These are phyloP conservation scores for Cytospora piceicola DNA, from an alignment of 2,329 filamentous ascomycete species.

Conservation along the genomic window DNA sequence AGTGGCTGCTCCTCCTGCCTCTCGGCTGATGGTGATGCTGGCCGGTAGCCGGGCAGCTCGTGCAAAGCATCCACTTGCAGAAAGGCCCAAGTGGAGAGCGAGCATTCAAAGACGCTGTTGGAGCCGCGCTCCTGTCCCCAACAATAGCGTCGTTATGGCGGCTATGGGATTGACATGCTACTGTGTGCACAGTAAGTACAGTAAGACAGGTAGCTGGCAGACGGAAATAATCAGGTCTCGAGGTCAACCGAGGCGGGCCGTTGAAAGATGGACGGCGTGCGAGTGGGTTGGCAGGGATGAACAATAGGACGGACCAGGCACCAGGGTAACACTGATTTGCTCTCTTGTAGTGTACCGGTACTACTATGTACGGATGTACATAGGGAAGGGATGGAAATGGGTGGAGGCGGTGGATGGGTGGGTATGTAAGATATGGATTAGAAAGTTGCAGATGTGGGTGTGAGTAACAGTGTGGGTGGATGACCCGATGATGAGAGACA, in stretches of 20 bases:
- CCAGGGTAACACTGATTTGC: slow-evolving; percentile 21
- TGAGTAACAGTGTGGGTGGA: slow-evolving; percentile 1
- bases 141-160: slow-evolving; percentile 24
- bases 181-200: neutral
- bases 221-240: slow-evolving; percentile 1
- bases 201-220: slow-evolving; percentile 1
- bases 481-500: neutral
- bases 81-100: slow-evolving; percentile 8
- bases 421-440: neutral
- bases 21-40: slow-evolving; percentile 3
- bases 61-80: slow-evolving; percentile 1
- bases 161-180: slow-evolving; percentile 11
- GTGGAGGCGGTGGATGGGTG: neutral
- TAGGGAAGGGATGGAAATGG: neutral
- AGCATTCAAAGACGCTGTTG: slow-evolving; percentile 9
- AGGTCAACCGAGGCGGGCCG: slow-evolving; percentile 27
- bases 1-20: slow-evolving; percentile 7
- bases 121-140: slow-evolving; percentile 16
- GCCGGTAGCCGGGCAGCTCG: neutral
- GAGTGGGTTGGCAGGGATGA: slow-evolving; percentile 15
- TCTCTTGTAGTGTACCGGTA: no score
- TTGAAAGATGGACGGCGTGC: slow-evolving; percentile 14
- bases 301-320: slow-evolving; percentile 15
- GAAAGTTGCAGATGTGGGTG: slow-evolving; percentile 1
- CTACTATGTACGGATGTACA: neutral